These are phyloP conservation scores for Mycena latifolia DNA, from an alignment of 768 basidiomycete genomes.

Conservation along the genomic window DNA sequence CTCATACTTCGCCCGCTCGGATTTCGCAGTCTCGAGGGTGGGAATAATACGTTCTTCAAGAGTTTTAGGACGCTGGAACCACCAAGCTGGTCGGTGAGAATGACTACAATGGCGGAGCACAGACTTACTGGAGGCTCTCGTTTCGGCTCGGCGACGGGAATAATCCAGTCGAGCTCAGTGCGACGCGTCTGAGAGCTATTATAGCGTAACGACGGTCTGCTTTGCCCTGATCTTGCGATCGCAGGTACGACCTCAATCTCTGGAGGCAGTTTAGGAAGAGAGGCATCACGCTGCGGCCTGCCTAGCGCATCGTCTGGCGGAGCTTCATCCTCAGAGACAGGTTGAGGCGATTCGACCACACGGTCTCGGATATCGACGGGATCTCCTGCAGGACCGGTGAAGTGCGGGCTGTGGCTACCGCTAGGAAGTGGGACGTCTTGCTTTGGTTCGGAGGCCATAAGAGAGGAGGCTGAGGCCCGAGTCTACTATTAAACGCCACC, in stretches of 20 bases:
- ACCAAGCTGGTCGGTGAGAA: neutral
- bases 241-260: neutral
- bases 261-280: neutral
- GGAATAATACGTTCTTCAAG: slow-evolving; percentile 66
- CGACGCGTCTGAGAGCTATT: neutral
- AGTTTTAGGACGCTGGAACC: slow-evolving; percentile 38
- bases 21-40: slow-evolving; percentile 61
- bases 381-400: neutral
- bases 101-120: neutral
- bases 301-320: neutral
- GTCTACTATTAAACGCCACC: slow-evolving; percentile 8
- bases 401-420: neutral
- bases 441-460: neutral
- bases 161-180: slow-evolving; percentile 7
- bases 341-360: neutral
- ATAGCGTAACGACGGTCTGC: neutral
- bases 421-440: neutral
- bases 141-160: neutral
- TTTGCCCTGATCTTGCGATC: too few relatives aligned
- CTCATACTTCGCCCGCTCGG: slow-evolving; percentile 61
- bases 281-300: neutral
- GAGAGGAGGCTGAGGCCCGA: neutral
- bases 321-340: neutral
- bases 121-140: neutral
- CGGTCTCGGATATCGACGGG: neutral